Evolutionary conservation across 768 basidiomycete species (phyloP).

Genomic region (Hydnomerulius pinastri): DNA sequence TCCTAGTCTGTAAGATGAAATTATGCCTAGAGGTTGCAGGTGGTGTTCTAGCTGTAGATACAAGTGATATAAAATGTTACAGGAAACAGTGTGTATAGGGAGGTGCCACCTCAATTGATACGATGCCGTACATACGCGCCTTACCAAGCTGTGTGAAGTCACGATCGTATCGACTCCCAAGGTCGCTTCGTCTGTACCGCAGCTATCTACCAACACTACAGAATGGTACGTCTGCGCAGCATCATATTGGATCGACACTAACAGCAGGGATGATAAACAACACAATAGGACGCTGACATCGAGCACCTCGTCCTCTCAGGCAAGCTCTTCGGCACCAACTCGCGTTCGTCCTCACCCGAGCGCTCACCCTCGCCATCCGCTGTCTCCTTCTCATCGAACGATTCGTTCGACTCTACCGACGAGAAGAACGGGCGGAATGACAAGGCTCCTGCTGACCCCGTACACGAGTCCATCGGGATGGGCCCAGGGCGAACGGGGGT

Average conservation of each 20-base stretch:
- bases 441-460: constrained; percentile 35
- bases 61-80: too few relatives aligned
- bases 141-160: too few relatives aligned
- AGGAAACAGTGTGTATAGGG: too few relatives aligned
- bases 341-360: constrained; percentile 61
- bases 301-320: constrained; percentile 80
- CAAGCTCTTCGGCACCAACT: constrained; percentile 60
- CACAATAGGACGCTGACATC: constrained; percentile 46
- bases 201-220: neutral
- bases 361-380: constrained; percentile 59
- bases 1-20: too few relatives aligned
- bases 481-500: constrained; percentile 86
- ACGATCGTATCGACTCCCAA: too few relatives aligned
- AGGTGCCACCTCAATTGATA: too few relatives aligned
- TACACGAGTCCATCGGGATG: constrained; percentile 73
- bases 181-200: too few relatives aligned
- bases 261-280: neutral
- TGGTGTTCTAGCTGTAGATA: too few relatives aligned
- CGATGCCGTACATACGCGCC: too few relatives aligned
- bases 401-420: constrained; percentile 45
- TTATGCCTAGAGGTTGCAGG: too few relatives aligned
- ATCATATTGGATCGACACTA: neutral
- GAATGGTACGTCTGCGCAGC: constrained; percentile 16
- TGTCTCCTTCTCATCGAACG: constrained; percentile 23
- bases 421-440: constrained; percentile 49